A percentile compares a stretch with the other conserved stretches of the same genome.
These are phyloP conservation scores for Phytophthora europaea DNA, from an alignment of 352 stramenopile genomes.

Conservation along the genomic window DNA sequence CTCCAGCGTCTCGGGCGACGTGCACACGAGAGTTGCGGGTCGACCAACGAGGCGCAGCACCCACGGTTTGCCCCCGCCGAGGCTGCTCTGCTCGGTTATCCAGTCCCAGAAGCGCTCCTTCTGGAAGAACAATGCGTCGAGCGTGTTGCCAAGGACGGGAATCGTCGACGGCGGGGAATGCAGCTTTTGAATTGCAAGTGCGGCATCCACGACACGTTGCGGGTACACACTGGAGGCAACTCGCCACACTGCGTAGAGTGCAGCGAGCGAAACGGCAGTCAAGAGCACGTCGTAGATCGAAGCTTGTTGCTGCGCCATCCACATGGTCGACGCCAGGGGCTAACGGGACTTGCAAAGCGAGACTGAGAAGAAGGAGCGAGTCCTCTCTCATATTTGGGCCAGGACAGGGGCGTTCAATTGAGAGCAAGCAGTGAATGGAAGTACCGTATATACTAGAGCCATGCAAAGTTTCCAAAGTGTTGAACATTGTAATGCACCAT, in stretches of 20 bases:
- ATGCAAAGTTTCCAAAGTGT: no score
- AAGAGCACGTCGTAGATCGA: background rate
- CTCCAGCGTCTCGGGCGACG: conserved; percentile 41
- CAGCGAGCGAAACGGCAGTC: background rate
- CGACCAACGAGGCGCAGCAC: conserved; percentile 45
- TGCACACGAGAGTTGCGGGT: conserved; percentile 43
- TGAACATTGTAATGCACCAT: no score
- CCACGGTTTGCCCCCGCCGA: conserved; percentile 28
- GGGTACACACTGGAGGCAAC: background rate
- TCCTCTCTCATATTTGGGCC: background rate
- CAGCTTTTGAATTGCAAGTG: conserved; percentile 9
- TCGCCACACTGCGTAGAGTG: conserved; percentile 4
- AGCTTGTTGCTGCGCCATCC: background rate
- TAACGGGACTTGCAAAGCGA: background rate
- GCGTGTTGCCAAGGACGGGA: conserved; percentile 41
- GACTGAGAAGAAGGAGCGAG: background rate
- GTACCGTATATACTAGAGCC: no score
- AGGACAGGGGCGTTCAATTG: no score
- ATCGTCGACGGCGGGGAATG: conserved; percentile 30
- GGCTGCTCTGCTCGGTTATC: conserved; percentile 40
- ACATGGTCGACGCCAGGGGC: background rate
- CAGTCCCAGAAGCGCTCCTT: conserved; percentile 45
- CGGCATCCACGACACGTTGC: conserved; percentile 1
- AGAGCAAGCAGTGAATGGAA: no score
- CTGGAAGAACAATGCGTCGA: conserved; percentile 31